Base-by-base conservation (phyloP, 257 asterid genomes). In the Osmanthus fragrans region DNA sequence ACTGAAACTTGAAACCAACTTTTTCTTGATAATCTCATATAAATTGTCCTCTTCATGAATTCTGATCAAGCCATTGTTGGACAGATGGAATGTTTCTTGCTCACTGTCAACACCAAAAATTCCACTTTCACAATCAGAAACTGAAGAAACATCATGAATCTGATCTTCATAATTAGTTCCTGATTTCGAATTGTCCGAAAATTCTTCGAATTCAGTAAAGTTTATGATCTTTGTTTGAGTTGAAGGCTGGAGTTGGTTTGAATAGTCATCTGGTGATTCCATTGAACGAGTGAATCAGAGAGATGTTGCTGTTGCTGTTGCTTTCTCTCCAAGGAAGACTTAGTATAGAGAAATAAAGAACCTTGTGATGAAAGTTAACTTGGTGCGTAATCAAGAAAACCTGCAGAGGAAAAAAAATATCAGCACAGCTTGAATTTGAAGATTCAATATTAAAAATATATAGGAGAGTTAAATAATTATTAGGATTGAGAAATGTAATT, bases 101-200 rank as follows among this genome's bases (percentile, higher is more conserved):
- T 63, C 80, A 58, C 30, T 78, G 21, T 76, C 86, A 6, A 68
- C 7, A 32, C 86, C 86, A 39, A 90, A 79, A 66, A 87, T 42
- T 66, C 76, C 88, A 47, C 89, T 86, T 71, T 85, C 89, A 77
- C 87, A 86, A 73, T 88, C 92, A 36, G 92, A 87, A 39, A 86
- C 87, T 71, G 80, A 79, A 3, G 84, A 39, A 75, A 76, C 81
- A 29, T 66, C 70, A 21, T 67, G 64, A 29, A 19, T 8, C 34
- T 75, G 36, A 32, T 79, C 74, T 27, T 72, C 80, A 30, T 29
- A 21, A 70, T 19, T 23, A n/a, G 18, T 19, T 8, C 63, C 80
- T 1, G 75, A 54, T 47, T 68, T 9, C 60, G 45, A 33, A 49
- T 56, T 70, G 10, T 79, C 29, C 21, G 78, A 76, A 70, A 84